Percentiles rank a stretch among this genome's conserved stretches.
phyloP scores from a whole-genome alignment of 140 eudicot genomes.

The Bidens hawaiensis region DNA sequence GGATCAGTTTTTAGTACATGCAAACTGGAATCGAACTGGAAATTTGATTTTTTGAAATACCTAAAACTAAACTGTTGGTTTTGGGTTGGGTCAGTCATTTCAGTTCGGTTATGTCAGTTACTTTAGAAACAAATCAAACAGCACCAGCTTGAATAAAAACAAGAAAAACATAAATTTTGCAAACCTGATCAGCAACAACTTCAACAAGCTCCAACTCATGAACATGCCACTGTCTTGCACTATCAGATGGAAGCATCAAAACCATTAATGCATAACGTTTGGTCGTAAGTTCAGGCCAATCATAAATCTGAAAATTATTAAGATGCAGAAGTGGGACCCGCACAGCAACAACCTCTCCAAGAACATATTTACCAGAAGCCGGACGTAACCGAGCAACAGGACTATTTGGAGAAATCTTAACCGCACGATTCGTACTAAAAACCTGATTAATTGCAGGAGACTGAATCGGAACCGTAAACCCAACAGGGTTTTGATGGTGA shows the following conservation, averaged over 20 bases:
- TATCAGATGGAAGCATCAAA: slow-evolving; percentile 91
- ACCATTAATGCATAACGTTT: slow-evolving; percentile 95
- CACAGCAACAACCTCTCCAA: slow-evolving; percentile 96
- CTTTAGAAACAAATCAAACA: background rate
- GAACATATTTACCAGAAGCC: slow-evolving; percentile 66
- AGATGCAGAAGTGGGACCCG: slow-evolving; percentile 95
- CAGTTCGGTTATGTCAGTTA: too few species aligned
- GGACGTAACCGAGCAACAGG: slow-evolving; percentile 92
- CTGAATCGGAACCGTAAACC: slow-evolving; percentile 83
- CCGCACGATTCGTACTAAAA: slow-evolving; percentile 74
- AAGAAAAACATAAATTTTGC: background rate
- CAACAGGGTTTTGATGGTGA: slow-evolving; percentile 85
- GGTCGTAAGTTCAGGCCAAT: slow-evolving; percentile 95
- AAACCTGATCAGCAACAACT: slow-evolving; percentile 98
- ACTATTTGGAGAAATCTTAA: slow-evolving; percentile 73
- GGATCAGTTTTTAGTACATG: too few species aligned
- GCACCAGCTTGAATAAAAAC: background rate
- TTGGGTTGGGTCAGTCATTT: too few species aligned
- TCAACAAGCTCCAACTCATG: slow-evolving; percentile 97
- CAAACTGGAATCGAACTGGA: too few species aligned
- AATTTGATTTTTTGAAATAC: too few species aligned
- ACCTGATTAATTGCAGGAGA: slow-evolving; percentile 81
- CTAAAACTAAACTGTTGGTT: too few species aligned
- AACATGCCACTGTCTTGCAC: slow-evolving; percentile 95
- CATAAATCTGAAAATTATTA: slow-evolving; percentile 74